Conservation (phyloP, 495 filamentous ascomycete species). For the Neurospora tetrasperma region DNA sequence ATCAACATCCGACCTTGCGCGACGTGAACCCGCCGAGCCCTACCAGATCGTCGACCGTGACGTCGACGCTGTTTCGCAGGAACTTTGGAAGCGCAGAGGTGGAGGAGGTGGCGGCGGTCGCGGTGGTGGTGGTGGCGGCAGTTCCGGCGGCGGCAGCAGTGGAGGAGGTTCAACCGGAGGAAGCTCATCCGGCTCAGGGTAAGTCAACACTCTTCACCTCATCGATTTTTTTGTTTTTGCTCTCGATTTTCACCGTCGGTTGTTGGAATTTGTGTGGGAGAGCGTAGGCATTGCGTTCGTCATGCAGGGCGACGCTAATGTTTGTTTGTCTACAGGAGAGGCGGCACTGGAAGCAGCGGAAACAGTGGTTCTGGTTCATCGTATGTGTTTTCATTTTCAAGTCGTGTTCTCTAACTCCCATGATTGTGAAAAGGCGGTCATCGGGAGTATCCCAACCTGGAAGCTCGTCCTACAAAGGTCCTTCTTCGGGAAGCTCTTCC, state of each 20-base stretch:
- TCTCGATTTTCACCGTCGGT: neutral
- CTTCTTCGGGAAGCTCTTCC: neutral
- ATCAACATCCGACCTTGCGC: constrained; percentile 1
- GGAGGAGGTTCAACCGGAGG: too few species aligned
- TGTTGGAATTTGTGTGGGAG: neutral
- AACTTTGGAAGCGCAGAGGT: constrained; percentile 48
- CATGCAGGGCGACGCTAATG: neutral
- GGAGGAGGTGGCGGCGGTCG: constrained; percentile 43
- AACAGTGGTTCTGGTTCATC: constrained; percentile 3
- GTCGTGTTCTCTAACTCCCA: neutral
- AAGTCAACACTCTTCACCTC: constrained; percentile 1
- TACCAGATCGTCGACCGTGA: constrained; percentile 14
- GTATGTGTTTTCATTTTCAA: neutral
- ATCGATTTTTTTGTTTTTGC: neutral
- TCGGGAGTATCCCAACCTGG: neutral
- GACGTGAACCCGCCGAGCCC: constrained; percentile 17
- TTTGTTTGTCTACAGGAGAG: neutral
- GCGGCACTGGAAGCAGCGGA: neutral
- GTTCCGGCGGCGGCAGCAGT: neutral
- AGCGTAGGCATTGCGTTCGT: neutral
- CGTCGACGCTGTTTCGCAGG: constrained; percentile 14
- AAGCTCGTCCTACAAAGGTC: neutral
- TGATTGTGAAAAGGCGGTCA: neutral
- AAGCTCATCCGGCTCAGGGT: constrained; percentile 6
- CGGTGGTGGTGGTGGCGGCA: constrained; percentile 29